A percentile compares a stretch with the other conserved stretches of the same genome.
These are phyloP conservation scores for Pseudopithomyces chartarum DNA, from an alignment of 2,329 filamentous ascomycete species.

Conservation along the genomic window DNA sequence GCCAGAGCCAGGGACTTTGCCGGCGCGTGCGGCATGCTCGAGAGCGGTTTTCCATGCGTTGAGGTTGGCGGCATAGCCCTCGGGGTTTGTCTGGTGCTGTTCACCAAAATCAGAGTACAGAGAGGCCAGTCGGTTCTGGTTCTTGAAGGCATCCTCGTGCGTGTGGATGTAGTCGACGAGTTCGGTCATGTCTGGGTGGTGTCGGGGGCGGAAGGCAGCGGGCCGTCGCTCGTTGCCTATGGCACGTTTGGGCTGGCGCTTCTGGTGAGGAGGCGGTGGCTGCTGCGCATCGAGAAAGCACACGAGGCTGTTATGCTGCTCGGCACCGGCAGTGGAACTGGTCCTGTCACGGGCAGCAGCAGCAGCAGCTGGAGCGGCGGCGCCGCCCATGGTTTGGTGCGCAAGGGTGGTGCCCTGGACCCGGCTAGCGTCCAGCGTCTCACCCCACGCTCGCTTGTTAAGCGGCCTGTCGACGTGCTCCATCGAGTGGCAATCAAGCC, in stretches of 20 bases:
- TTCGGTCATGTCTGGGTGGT: constrained; percentile 60
- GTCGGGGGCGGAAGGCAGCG: not conserved
- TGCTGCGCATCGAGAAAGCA: not conserved
- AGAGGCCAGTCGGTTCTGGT: constrained; percentile 76
- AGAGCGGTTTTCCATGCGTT: constrained; percentile 79
- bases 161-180: constrained; percentile 65
- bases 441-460: no score
- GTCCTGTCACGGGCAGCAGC: not conserved
- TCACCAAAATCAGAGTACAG: constrained; percentile 86
- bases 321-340: not conserved
- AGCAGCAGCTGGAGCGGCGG: not conserved
- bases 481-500: no score
- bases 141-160: constrained; percentile 56
- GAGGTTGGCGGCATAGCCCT: constrained; percentile 82
- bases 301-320: not conserved
- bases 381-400: no score
- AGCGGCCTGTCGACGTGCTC: no score
- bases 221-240: not conserved
- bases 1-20: constrained; percentile 56
- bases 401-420: no score
- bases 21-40: constrained; percentile 68
- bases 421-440: no score
- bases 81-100: constrained; percentile 77
- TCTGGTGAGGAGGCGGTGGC: not conserved
- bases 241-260: not conserved